Percentiles rank a stretch among this genome's conserved stretches.
Conservation (phyloP, 2,329 filamentous ascomycete genomes). For the Ceratocystiopsis minuta region DNA sequence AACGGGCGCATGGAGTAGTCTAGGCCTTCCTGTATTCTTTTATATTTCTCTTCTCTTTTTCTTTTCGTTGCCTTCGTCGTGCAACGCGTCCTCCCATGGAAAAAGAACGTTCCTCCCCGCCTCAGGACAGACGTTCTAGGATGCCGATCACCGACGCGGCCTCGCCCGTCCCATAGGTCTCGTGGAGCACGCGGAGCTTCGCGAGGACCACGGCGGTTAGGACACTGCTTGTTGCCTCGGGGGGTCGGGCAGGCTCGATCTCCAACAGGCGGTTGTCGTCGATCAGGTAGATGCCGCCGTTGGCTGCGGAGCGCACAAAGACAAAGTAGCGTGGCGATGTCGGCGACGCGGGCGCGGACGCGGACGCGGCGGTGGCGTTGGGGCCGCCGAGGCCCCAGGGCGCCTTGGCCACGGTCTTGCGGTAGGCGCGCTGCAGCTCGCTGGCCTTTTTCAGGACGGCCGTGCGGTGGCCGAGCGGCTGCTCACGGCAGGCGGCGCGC, state of each 20-base stretch:
- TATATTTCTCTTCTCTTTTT: too few relatives aligned
- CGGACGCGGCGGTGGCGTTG: not conserved
- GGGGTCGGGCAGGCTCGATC: not conserved
- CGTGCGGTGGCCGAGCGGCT: not conserved
- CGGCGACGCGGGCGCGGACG: not conserved
- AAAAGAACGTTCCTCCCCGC: too few relatives aligned
- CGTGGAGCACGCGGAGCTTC: not conserved
- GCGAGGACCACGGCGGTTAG: not conserved
- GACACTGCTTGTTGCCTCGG: not conserved
- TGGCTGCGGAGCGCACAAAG: not conserved
- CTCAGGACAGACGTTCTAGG: not conserved
- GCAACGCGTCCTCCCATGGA: too few relatives aligned
- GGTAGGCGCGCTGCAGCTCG: constrained; percentile 2
- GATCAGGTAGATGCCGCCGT: not conserved
- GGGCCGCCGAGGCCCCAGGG: not conserved
- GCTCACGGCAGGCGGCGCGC: not conserved
- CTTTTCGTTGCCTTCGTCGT: too few relatives aligned
- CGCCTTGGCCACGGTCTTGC: not conserved
- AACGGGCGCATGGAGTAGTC: too few relatives aligned
- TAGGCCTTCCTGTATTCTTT: too few relatives aligned
- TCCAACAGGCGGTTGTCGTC: not conserved
- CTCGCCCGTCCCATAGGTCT: not conserved
- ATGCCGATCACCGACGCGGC: not conserved
- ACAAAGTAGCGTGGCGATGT: not conserved
- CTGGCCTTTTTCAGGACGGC: not conserved